These are phyloP conservation scores for Caloboletus inedulis DNA, from an alignment of 1,284 basidiomycete species.

Conservation along the genomic window DNA sequence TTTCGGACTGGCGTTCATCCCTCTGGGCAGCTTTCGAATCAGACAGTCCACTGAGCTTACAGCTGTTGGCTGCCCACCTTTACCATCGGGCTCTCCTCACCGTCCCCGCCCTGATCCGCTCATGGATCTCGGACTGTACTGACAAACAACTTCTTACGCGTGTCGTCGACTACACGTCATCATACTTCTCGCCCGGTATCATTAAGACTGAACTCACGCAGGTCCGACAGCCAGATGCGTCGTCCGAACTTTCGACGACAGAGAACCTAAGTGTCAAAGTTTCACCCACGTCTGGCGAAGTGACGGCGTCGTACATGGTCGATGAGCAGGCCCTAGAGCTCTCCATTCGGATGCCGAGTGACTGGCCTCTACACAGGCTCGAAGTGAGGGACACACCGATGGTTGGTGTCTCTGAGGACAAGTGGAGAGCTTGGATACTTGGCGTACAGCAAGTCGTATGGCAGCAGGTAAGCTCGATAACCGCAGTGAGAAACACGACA, in stretches of 20 bases:
- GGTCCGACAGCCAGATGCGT: slow-evolving; percentile 63
- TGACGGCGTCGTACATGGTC: slow-evolving; percentile 79
- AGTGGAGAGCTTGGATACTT: slow-evolving; percentile 94
- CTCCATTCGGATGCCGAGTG: slow-evolving; percentile 79
- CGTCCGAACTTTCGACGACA: slow-evolving; percentile 64
- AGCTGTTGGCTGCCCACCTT: slow-evolving; percentile 81
- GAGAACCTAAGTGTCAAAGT: slow-evolving; percentile 85
- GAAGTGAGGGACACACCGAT: slow-evolving; percentile 85
- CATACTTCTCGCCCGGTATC: slow-evolving; percentile 89
- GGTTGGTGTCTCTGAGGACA: slow-evolving; percentile 86
- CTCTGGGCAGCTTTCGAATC: slow-evolving; percentile 55
- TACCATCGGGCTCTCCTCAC: slow-evolving; percentile 83
- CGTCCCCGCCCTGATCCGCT: slow-evolving; percentile 79
- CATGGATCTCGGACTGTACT: slow-evolving; percentile 85
- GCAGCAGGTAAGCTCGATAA: slow-evolving; percentile 59
- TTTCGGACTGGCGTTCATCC: not conserved
- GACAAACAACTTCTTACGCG: slow-evolving; percentile 82
- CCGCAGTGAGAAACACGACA: slow-evolving; percentile 18
- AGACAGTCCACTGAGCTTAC: slow-evolving; percentile 54
- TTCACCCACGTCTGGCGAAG: slow-evolving; percentile 65
- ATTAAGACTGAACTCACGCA: slow-evolving; percentile 80
- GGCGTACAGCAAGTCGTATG: slow-evolving; percentile 91
- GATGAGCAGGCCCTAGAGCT: slow-evolving; percentile 97
- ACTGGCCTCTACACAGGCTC: slow-evolving; percentile 89
- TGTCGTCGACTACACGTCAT: slow-evolving; percentile 77